Conservation (phyloP, 2,329 filamentous ascomycete species). For the Botryotinia globosa region DNA sequence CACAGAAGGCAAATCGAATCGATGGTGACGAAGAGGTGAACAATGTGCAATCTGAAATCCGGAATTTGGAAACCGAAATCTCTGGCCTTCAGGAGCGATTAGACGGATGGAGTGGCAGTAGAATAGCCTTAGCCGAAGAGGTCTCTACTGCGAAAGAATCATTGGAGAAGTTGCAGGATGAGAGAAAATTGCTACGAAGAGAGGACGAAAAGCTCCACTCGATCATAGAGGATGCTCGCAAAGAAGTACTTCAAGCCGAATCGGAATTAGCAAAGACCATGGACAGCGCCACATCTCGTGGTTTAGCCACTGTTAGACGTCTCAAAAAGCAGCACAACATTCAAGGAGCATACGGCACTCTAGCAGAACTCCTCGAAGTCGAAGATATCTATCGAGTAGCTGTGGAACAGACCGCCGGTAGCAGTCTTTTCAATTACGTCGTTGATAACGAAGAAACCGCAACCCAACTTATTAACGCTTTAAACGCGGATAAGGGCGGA, state of each 20-base stretch:
- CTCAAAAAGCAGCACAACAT: slow-evolving; percentile 78
- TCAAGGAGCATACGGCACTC: slow-evolving; percentile 83
- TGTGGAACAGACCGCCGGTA: slow-evolving; percentile 88
- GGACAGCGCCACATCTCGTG: slow-evolving; percentile 83
- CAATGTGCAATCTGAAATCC: slow-evolving; percentile 68
- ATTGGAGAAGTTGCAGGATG: slow-evolving; percentile 76
- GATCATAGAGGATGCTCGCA: slow-evolving; percentile 69
- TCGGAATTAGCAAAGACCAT: slow-evolving; percentile 77
- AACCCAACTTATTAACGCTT: slow-evolving; percentile 71
- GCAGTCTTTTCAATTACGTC: slow-evolving; percentile 91
- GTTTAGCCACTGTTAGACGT: slow-evolving; percentile 80
- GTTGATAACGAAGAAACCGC: slow-evolving; percentile 90
- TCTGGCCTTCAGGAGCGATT: slow-evolving; percentile 67
- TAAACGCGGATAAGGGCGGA: slow-evolving; percentile 77
- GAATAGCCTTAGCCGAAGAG: slow-evolving; percentile 69
- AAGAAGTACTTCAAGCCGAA: slow-evolving; percentile 76
- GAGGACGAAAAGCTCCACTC: slow-evolving; percentile 86
- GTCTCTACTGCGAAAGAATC: slow-evolving; percentile 75
- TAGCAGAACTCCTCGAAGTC: slow-evolving; percentile 90
- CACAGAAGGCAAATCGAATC: slow-evolving; percentile 79
- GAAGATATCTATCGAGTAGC: slow-evolving; percentile 81
- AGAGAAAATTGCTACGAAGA: slow-evolving; percentile 81
- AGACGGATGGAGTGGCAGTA: slow-evolving; percentile 73
- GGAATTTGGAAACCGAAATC: slow-evolving; percentile 69
- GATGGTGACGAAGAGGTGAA: slow-evolving; percentile 81